Evolutionary conservation across 2,329 filamentous ascomycete species (phyloP).

Genomic region (Juglanconis juglandina): DNA sequence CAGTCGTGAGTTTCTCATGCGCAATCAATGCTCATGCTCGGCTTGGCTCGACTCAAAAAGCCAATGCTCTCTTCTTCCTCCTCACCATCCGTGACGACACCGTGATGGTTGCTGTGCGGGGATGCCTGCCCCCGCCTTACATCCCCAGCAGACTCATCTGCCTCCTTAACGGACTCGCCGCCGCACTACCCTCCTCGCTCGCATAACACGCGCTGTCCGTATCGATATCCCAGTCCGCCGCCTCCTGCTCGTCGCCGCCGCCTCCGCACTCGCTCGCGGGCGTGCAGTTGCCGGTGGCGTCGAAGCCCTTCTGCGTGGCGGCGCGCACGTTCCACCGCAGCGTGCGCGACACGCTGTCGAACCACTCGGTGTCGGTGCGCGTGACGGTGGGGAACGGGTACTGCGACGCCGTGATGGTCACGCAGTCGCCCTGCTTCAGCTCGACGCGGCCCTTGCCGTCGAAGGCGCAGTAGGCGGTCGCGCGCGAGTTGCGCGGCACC

Average conservation of each 20-base stretch:
- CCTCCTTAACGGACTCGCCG: slow-evolving; percentile 64
- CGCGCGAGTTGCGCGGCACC: slow-evolving; percentile 78
- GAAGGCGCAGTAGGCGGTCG: slow-evolving; percentile 94
- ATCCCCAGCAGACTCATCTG: slow-evolving; percentile 72
- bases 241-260: slow-evolving; percentile 52
- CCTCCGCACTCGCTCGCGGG: slow-evolving; percentile 32
- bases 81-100: neutral
- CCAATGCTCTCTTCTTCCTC: neutral
- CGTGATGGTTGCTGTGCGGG: neutral
- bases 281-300: slow-evolving; percentile 37
- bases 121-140: slow-evolving; percentile 28
- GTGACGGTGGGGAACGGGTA: slow-evolving; percentile 98
- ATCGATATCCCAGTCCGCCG: slow-evolving; percentile 87
- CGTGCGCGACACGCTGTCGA: slow-evolving; percentile 88
- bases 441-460: slow-evolving; percentile 96
- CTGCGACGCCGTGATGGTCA: slow-evolving; percentile 92
- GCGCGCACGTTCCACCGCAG: slow-evolving; percentile 93
- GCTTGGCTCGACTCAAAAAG: neutral
- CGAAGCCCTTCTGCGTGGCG: slow-evolving; percentile 88
- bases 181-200: slow-evolving; percentile 68
- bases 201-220: slow-evolving; percentile 72
- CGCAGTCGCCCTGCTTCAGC: slow-evolving; percentile 87
- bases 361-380: slow-evolving; percentile 88
- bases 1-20: neutral
- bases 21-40: neutral